Evolutionary conservation across 768 basidiomycete species (phyloP), one percentile per base, ranked within the genome.

Genomic region (Chalciporus chontae): DNA sequence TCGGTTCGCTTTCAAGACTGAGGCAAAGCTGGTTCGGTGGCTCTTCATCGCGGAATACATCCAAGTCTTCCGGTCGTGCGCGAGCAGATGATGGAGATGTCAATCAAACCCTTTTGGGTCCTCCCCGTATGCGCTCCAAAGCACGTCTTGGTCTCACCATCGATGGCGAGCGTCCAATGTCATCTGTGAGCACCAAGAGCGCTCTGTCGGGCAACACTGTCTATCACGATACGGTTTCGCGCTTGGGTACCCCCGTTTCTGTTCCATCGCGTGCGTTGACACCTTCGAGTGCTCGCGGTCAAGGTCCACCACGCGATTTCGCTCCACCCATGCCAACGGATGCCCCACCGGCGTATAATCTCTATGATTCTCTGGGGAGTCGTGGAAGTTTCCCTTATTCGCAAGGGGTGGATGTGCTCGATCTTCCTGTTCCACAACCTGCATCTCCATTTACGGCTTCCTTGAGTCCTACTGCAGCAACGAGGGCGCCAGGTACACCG

Each of bases 191-290:
- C 47, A 73, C 69, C 17, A 71, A 67, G 50, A 86, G 84, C 46
- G 75, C 69, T 5, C 51, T 70, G 13, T 80, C 78, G 1, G 83
- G 78, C 4, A 74, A 69, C 26, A 85, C 83, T 0, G 57, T 83
- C 3, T 87, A 81, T 55, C 80, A 81, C 52, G 85, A 87, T 57
- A 85, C 85, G 0, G 50, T 65, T 4, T 83, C 83, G 0, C 66
- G 68, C 9, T 65, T 73, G 10, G 66, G 56, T 2, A 79, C 80
- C 3, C 76, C 79, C 18, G 57, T 69, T 6, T 62, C 62, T 10
- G 47, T 68, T 15, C 73, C 76, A 41, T 72, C 73, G 5, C 68
- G 77, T 32, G 80, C 77, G 8, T 43, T 77, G 48, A 77, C 79
- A 2, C 77, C 79, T 31, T 67, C 71, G 4, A 69, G 64, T 8